Percentiles rank a stretch among this genome's conserved stretches.
These are phyloP conservation scores for Pezicula carpinea DNA, from an alignment of 2,329 filamentous ascomycete genomes.

Conservation along the genomic window DNA sequence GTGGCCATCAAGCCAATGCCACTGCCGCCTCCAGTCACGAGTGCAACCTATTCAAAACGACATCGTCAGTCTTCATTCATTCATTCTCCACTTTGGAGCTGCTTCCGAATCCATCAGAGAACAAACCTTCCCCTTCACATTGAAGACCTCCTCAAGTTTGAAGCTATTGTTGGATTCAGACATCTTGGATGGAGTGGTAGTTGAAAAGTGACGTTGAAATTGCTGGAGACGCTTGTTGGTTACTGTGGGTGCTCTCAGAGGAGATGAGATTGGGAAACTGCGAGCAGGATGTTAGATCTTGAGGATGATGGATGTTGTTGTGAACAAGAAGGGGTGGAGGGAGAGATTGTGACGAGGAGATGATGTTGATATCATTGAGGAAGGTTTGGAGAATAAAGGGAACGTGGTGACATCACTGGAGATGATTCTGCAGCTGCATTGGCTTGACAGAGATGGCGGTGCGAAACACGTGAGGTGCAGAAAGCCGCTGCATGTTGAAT, in stretches of 20 bases:
- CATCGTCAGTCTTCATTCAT: no score
- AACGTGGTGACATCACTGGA: background rate
- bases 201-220: background rate
- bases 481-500: no score
- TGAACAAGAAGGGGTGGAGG: background rate
- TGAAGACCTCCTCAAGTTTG: slow-evolving; percentile 4
- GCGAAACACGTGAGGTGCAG: no score
- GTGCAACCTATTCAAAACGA: no score
- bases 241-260: no score
- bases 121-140: slow-evolving; percentile 6
- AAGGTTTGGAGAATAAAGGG: background rate
- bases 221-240: background rate
- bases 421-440: no score
- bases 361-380: no score
- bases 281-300: background rate
- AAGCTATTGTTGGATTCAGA: slow-evolving; percentile 5
- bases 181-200: background rate
- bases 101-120: background rate
- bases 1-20: slow-evolving; percentile 29
- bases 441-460: background rate
- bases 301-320: background rate
- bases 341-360: background rate
- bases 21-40: slow-evolving; percentile 12
- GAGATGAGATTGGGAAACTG: no score
- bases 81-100: no score